Evolutionary conservation across 2,329 filamentous ascomycete genomes (phyloP).

Genomic region (Colletotrichum abscissum): DNA sequence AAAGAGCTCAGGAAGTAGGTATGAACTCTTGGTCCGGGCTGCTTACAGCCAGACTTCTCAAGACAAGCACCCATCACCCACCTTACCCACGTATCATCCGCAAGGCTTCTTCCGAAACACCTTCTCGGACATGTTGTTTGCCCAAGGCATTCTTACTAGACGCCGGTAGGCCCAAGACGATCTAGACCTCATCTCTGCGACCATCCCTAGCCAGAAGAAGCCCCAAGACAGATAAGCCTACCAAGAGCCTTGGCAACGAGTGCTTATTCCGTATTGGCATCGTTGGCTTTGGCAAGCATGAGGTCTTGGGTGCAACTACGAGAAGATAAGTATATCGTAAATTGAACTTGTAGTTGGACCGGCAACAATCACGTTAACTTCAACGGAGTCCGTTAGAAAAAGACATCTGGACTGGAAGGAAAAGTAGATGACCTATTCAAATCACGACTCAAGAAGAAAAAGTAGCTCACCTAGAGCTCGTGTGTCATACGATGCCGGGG

Average conservation of each 20-base stretch:
- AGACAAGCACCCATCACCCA: background rate
- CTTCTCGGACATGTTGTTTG: background rate
- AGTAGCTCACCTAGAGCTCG: background rate
- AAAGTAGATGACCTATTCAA: background rate
- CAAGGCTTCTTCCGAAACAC: background rate
- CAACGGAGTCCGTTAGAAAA: background rate
- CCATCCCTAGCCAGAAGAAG: background rate
- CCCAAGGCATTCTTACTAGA: background rate
- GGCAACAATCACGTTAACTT: background rate
- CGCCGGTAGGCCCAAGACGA: background rate
- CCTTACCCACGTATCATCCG: background rate
- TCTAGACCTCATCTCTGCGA: background rate
- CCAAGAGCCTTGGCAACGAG: background rate
- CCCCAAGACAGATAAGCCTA: background rate
- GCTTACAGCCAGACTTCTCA: background rate
- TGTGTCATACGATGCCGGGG: background rate
- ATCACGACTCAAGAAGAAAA: background rate
- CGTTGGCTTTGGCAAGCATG: background rate
- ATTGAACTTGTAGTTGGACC: background rate
- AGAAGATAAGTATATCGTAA: background rate
- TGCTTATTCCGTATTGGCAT: background rate
- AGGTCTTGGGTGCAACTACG: background rate
- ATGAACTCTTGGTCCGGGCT: no score
- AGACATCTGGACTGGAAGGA: background rate
- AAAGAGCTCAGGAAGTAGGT: no score